These are phyloP conservation scores for Solanum ossicruentum DNA, from an alignment of 257 asterid genomes.

Conservation along the genomic window DNA sequence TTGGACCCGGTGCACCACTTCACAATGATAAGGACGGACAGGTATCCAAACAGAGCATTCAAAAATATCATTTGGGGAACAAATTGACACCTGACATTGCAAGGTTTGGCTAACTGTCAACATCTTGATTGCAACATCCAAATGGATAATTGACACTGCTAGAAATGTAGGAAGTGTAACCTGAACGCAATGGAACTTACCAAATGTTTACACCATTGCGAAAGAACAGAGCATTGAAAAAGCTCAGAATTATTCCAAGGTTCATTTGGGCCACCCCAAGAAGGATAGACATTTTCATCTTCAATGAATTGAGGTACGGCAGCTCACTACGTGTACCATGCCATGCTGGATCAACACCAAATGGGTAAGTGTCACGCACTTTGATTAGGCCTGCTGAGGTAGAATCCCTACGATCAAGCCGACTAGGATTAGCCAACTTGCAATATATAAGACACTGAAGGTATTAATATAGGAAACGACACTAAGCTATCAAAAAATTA, in stretches of 20 bases:
- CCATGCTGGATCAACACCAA: constrained; percentile 98
- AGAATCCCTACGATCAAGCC: constrained; percentile 54
- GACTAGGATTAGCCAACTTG: constrained; percentile 1
- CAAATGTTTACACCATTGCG: constrained; percentile 63
- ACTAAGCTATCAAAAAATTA: not conserved
- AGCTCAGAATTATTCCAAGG: constrained; percentile 90
- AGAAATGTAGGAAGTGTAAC: not conserved
- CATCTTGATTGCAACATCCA: not conserved
- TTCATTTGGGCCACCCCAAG: constrained; percentile 98
- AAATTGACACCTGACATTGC: constrained; percentile 81
- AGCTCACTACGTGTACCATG: constrained; percentile 92
- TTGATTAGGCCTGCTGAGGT: constrained; percentile 77
- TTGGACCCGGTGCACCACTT: constrained; percentile 96
- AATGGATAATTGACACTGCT: not conserved
- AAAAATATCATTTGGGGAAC: constrained; percentile 86
- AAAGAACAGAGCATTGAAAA: constrained; percentile 71
- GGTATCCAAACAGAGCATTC: constrained; percentile 87
- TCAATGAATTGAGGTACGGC: constrained; percentile 86
- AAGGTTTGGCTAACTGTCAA: not conserved
- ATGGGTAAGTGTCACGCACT: constrained; percentile 77
- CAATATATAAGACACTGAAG: not conserved
- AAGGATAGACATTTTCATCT: constrained; percentile 99
- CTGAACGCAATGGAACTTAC: constrained; percentile 25
- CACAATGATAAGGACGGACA: constrained; percentile 69
- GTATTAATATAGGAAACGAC: not conserved